A percentile compares a stretch with the other conserved stretches of the same genome.
Evolutionary conservation across 306 rosid species (phyloP).

Genomic region (Astragalus membranaceus): DNA sequence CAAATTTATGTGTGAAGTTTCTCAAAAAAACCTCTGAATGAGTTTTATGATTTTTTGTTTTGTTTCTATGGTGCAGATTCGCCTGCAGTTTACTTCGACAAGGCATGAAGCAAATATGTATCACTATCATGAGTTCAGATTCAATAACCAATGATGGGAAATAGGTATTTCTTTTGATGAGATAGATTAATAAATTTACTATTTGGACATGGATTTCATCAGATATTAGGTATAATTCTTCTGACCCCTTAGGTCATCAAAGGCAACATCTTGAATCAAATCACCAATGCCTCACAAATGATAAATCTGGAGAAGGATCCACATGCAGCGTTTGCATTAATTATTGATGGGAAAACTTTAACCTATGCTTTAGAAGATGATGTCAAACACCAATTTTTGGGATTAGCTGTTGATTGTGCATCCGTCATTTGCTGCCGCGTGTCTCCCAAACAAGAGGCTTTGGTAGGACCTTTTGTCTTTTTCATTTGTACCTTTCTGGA

Average conservation of each 20-base stretch:
- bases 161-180: slow-evolving; percentile 52
- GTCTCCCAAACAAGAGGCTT: slow-evolving; percentile 94
- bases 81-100: slow-evolving; percentile 96
- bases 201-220: slow-evolving; percentile 37
- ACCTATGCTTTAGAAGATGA: slow-evolving; percentile 75
- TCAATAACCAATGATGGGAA: slow-evolving; percentile 41
- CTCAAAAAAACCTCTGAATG: neutral
- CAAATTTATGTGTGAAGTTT: slow-evolving; percentile 14
- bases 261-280: slow-evolving; percentile 74
- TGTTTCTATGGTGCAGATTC: slow-evolving; percentile 52
- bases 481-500: neutral
- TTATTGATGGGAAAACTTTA: slow-evolving; percentile 93
- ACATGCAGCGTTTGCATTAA: slow-evolving; percentile 93
- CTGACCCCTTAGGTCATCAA: slow-evolving; percentile 60
- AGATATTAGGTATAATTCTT: slow-evolving; percentile 38
- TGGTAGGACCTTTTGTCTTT: slow-evolving; percentile 50
- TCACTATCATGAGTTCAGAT: slow-evolving; percentile 46
- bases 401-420: slow-evolving; percentile 88
- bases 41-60: neutral
- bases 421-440: slow-evolving; percentile 97
- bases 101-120: slow-evolving; percentile 91
- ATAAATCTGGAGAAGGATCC: slow-evolving; percentile 90
- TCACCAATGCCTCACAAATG: slow-evolving; percentile 76
- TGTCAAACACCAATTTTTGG: slow-evolving; percentile 78
- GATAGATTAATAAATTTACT: slow-evolving; percentile 4